Evolutionary conservation across 2,329 filamentous ascomycete species (phyloP).

Genomic region (Volutella citrinella): DNA sequence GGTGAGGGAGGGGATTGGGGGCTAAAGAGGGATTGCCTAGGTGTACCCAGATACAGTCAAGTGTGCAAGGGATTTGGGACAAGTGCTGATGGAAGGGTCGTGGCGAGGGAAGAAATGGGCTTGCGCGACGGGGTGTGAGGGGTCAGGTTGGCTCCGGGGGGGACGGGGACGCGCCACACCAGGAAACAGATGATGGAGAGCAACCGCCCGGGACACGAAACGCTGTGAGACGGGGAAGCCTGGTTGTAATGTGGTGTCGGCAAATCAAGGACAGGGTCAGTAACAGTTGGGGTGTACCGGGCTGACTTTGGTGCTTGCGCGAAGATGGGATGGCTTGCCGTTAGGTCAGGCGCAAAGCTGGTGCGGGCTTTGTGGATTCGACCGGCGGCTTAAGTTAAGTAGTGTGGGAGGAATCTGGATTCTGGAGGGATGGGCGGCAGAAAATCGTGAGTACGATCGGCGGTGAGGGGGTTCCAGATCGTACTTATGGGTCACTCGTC

Average conservation of each 20-base stretch:
- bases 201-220: constrained; percentile 24
- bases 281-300: too few relatives aligned
- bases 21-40: constrained; percentile 16
- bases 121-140: constrained; percentile 23
- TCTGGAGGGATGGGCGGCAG: constrained; percentile 21
- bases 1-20: constrained; percentile 14
- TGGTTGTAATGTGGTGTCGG: constrained; percentile 16
- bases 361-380: too few relatives aligned
- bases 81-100: constrained; percentile 22
- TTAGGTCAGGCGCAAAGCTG: constrained; percentile 25
- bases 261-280: constrained; percentile 11
- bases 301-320: constrained; percentile 15
- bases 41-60: constrained; percentile 18
- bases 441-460: constrained; percentile 22
- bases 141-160: constrained; percentile 4
- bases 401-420: constrained; percentile 10
- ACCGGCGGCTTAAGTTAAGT: too few relatives aligned
- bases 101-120: constrained; percentile 26
- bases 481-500: constrained; percentile 20
- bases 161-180: not conserved
- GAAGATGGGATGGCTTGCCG: constrained; percentile 24
- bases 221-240: constrained; percentile 25
- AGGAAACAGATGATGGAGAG: constrained; percentile 12
- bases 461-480: constrained; percentile 28
- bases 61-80: constrained; percentile 9